Percentiles rank a stretch among this genome's conserved stretches.
Evolutionary conservation across 305 asterid genomes (phyloP).

Genomic region (Coffea humblotiana): DNA sequence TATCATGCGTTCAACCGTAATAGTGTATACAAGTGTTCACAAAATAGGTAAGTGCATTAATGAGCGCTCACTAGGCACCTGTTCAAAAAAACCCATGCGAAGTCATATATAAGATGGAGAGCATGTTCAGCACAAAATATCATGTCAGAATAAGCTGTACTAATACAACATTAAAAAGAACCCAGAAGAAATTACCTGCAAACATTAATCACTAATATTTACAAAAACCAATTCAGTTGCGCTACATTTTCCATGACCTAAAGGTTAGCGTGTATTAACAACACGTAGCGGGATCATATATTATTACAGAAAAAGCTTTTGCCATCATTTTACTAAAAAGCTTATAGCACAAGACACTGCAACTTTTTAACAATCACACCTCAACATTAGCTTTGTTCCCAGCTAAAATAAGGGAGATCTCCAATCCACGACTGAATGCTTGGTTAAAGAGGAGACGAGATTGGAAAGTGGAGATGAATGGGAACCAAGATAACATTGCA

Average conservation of each 20-base stretch:
- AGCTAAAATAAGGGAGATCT: slow-evolving; percentile 95
- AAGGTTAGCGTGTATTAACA: not conserved
- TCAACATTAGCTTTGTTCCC: slow-evolving; percentile 97
- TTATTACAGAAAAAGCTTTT: not conserved
- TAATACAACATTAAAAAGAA: not conserved
- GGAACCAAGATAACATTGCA: slow-evolving; percentile 93
- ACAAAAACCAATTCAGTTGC: not conserved
- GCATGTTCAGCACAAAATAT: too few relatives aligned
- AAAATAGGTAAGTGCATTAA: too few relatives aligned
- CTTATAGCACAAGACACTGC: too few relatives aligned
- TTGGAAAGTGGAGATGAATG: slow-evolving; percentile 96
- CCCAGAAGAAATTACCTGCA: not conserved
- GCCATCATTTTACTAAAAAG: not conserved
- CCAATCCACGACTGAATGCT: slow-evolving; percentile 99
- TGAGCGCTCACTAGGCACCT: too few relatives aligned
- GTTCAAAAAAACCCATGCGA: too few relatives aligned
- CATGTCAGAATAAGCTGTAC: not conserved
- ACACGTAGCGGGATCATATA: not conserved
- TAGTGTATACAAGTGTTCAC: too few relatives aligned
- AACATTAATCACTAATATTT: not conserved
- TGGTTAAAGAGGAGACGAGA: slow-evolving; percentile 98
- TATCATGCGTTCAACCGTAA: too few relatives aligned
- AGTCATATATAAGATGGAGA: not conserved
- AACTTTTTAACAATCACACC: slow-evolving; percentile 8
- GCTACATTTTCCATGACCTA: not conserved